Evolutionary conservation across 768 basidiomycete genomes (phyloP).

Genomic region (Butyriboletus loyo): DNA sequence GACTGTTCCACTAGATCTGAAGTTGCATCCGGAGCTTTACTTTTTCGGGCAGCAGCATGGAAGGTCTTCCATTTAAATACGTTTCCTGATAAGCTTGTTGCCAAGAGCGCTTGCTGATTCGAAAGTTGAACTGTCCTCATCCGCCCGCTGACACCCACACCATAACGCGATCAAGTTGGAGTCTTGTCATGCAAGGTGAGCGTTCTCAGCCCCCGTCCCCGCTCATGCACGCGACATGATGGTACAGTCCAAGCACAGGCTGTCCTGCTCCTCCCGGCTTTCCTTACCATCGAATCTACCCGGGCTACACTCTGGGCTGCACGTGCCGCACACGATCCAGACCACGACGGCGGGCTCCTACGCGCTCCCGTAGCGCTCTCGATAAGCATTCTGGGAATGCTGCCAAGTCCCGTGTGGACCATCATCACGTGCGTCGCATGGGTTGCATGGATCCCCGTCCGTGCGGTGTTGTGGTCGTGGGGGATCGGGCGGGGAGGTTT

Average conservation of each 20-base stretch:
- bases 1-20: not conserved
- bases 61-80: conserved; percentile 3
- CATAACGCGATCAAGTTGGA: not conserved
- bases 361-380: not conserved
- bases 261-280: conserved; percentile 8
- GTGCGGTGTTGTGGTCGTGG: conserved; percentile 12
- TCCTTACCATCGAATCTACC: conserved; percentile 8
- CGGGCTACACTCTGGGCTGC: conserved; percentile 2
- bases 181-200: conserved; percentile 6
- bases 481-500: conserved; percentile 13
- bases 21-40: too few relatives aligned
- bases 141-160: not conserved
- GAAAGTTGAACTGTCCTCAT: not conserved
- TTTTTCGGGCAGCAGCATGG: too few relatives aligned
- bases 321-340: not conserved
- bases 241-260: conserved; percentile 5
- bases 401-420: conserved; percentile 2
- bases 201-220: not conserved
- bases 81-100: not conserved
- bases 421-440: not conserved
- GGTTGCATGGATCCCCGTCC: not conserved
- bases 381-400: not conserved
- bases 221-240: not conserved
- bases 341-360: not conserved
- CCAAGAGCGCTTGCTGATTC: not conserved